Evolutionary conservation across 352 stramenopile genomes (phyloP).

Genomic region (Pythium plurisporium): DNA sequence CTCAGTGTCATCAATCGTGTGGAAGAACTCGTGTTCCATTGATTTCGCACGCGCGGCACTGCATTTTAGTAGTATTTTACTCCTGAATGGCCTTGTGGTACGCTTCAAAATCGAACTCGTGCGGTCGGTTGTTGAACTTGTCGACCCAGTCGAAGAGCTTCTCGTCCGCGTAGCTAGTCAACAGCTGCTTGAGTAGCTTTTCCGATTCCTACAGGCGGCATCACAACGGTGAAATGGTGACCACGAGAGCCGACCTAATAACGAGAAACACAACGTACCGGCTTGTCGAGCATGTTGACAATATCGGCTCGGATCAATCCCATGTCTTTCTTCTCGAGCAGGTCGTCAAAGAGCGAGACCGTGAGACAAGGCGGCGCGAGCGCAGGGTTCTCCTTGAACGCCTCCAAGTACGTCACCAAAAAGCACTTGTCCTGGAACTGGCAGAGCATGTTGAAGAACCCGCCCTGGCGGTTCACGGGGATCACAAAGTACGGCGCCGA

Average conservation of each 20-base stretch:
- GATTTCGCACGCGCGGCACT: too few relatives aligned
- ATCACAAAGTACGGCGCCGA: constrained; percentile 74
- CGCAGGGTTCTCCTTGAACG: constrained; percentile 82
- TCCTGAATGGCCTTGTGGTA: constrained; percentile 43
- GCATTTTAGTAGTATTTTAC: too few relatives aligned
- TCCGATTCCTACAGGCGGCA: constrained; percentile 43
- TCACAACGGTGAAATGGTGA: background rate
- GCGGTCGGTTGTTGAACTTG: constrained; percentile 82
- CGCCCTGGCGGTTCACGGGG: constrained; percentile 77
- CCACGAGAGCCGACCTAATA: too few relatives aligned
- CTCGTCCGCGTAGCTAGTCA: constrained; percentile 66
- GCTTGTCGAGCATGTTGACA: constrained; percentile 84
- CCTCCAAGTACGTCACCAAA: constrained; percentile 81
- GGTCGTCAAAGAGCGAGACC: constrained; percentile 75
- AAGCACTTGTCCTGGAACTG: constrained; percentile 90
- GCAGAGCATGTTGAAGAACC: constrained; percentile 87
- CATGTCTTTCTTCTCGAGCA: constrained; percentile 71
- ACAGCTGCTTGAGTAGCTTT: constrained; percentile 54
- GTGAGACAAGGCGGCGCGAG: constrained; percentile 73
- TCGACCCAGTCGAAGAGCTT: constrained; percentile 66
- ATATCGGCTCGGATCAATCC: constrained; percentile 74
- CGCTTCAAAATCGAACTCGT: constrained; percentile 82
- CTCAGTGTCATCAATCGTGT: too few relatives aligned
- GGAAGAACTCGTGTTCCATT: too few relatives aligned
- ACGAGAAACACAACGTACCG: constrained; percentile 27